These are phyloP conservation scores for Rosa multiflora DNA, from an alignment of 306 rosid genomes.

Conservation along the genomic window DNA sequence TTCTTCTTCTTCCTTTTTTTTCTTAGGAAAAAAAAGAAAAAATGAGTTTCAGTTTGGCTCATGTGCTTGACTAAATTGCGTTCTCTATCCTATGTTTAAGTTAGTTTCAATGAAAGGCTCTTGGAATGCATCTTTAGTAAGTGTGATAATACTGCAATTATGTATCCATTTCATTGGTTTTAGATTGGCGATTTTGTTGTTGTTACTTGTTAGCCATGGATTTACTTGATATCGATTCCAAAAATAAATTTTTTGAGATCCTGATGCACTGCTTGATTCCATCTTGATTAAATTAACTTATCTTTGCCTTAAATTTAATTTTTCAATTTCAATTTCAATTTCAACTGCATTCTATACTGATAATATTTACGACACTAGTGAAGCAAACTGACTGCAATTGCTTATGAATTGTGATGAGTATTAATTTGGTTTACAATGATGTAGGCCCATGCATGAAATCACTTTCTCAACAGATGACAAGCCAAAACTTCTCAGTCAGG, in stretches of 20 bases:
- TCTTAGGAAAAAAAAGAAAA: not conserved
- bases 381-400: constrained; percentile 18
- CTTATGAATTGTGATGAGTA: constrained; percentile 3
- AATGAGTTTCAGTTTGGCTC: constrained; percentile 1
- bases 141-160: not conserved
- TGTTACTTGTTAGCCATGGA: not conserved
- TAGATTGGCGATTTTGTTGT: constrained; percentile 1
- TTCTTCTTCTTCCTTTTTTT: not conserved
- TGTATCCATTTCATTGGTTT: not conserved
- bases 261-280: constrained; percentile 14
- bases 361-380: constrained; percentile 24
- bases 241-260: constrained; percentile 4
- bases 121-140: not conserved
- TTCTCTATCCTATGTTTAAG: not conserved
- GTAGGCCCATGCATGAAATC: constrained; percentile 99
- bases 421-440: constrained; percentile 39
- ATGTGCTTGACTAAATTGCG: not conserved
- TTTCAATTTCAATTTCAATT: not conserved
- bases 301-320: not conserved
- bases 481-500: constrained; percentile 98
- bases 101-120: not conserved
- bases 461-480: constrained; percentile 93
- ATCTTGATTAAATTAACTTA: not conserved
- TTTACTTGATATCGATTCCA: not conserved
- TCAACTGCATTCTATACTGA: not conserved